Evolutionary conservation across 306 rosid species (phyloP), one percentile per base, ranked within the genome.

Genomic region (Erythrophleum fordii): DNA sequence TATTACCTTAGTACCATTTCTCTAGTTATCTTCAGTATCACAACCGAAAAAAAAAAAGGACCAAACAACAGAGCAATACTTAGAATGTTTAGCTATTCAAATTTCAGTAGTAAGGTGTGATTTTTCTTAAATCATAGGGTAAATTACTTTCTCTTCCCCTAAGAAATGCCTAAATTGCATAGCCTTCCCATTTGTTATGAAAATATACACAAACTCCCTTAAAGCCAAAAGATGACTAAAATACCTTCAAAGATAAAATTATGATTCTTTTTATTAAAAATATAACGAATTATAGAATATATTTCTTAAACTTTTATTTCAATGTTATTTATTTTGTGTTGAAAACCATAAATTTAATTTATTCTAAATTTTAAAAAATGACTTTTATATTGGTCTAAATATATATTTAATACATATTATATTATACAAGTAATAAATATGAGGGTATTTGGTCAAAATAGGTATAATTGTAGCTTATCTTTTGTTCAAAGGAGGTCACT

Each of bases 11-110:
- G 14, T 22, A 22, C 64, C 4, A 25, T 59, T 45, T 75, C 53
- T 55, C 64, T 75, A 39, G 59, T 62, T 73, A 68, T 45, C 72
- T 75, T 61, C 17, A 6, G 46, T 68, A 37, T 45, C 10, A 8
- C 83, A 25, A 31, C 17, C n/a, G n/a, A n/a, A n/a, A n/a, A n/a
- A 8, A 31, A 81, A 67, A 56, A 26, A 20, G 66, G 64, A 44
- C 69, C 34, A 51, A 11, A 37, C 31, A 8, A 14, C 23, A 28
- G 62, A 56, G 29, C 22, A 28, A 23, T 73, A 20, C 70, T 29
- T 44, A 12, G 13, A 28, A 67, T 67, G 41, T 55, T 78, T 55
- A 28, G 46, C 69, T 25, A 41, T 69, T 69, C 17, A 26, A 22
- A 1, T 79, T n/a, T 58, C 51, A 58, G 35, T 23, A 56, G 26